phyloP scores from a whole-genome alignment of 2,329 filamentous ascomycete species.

The Periconia sp. region DNA sequence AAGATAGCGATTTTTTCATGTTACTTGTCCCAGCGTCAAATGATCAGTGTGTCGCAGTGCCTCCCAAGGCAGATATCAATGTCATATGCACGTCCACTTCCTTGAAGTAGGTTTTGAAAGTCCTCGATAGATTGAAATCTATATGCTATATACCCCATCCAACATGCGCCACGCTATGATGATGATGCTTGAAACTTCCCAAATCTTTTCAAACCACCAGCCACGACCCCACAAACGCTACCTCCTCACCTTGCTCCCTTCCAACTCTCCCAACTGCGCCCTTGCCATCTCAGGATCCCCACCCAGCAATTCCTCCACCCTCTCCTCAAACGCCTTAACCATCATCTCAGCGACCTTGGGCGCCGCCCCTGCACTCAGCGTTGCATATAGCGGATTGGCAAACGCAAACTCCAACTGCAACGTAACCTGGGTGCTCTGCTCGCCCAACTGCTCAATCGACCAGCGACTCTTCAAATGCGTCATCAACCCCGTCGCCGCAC shows the following conservation, averaged over 20 bases:
- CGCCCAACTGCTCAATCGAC: slow-evolving; percentile 56
- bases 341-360: slow-evolving; percentile 83
- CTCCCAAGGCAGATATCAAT: background rate
- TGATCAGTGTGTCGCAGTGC: background rate
- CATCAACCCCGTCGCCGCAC: slow-evolving; percentile 53
- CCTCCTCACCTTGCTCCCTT: slow-evolving; percentile 26
- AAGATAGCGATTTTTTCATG: background rate
- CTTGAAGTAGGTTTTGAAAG: background rate
- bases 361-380: slow-evolving; percentile 78
- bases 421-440: slow-evolving; percentile 69
- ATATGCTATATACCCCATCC: background rate
- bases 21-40: background rate
- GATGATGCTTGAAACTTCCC: background rate
- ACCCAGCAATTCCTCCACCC: slow-evolving; percentile 62
- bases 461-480: slow-evolving; percentile 70
- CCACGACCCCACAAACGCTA: background rate
- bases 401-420: slow-evolving; percentile 82
- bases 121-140: background rate
- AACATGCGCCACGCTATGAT: background rate
- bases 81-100: background rate
- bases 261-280: slow-evolving; percentile 27
- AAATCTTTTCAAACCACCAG: background rate
- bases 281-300: slow-evolving; percentile 21
- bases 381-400: slow-evolving; percentile 82
- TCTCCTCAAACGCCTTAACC: slow-evolving; percentile 89